Evolutionary conservation across 1,139 yeast species (phyloP).

Genomic region (Geotrichum bryndzae): DNA sequence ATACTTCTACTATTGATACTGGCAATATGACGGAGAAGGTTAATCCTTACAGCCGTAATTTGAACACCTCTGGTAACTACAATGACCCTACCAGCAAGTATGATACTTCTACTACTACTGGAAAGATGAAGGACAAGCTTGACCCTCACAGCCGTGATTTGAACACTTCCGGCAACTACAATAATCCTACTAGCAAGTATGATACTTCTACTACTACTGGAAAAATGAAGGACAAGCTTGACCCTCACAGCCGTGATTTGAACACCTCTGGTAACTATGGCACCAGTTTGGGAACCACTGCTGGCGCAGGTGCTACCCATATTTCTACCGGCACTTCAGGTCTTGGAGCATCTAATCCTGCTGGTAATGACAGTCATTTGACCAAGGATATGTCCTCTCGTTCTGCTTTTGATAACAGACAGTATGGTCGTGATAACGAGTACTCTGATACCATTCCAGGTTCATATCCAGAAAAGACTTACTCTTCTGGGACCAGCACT

Average conservation of each 20-base stretch:
- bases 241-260: background rate
- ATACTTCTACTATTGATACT: background rate
- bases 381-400: background rate
- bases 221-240: background rate
- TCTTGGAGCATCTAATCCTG: background rate
- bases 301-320: background rate
- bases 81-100: background rate
- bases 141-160: constrained; percentile 1
- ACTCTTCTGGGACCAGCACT: background rate
- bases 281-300: background rate
- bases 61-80: background rate
- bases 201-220: constrained; percentile 10
- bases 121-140: background rate
- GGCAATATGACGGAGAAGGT: background rate
- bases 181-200: constrained; percentile 12
- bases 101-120: constrained; percentile 2
- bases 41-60: background rate
- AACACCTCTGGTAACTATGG: background rate
- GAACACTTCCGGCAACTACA: background rate
- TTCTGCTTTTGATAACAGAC: background rate
- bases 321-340: background rate
- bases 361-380: background rate
- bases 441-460: constrained; percentile 12
- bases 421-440: constrained; percentile 5
- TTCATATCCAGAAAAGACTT: constrained; percentile 5